A percentile compares a stretch with the other conserved stretches of the same genome.
These are phyloP conservation scores for Jackrogersella multiformis DNA, from an alignment of 495 filamentous ascomycete genomes.

Conservation along the genomic window DNA sequence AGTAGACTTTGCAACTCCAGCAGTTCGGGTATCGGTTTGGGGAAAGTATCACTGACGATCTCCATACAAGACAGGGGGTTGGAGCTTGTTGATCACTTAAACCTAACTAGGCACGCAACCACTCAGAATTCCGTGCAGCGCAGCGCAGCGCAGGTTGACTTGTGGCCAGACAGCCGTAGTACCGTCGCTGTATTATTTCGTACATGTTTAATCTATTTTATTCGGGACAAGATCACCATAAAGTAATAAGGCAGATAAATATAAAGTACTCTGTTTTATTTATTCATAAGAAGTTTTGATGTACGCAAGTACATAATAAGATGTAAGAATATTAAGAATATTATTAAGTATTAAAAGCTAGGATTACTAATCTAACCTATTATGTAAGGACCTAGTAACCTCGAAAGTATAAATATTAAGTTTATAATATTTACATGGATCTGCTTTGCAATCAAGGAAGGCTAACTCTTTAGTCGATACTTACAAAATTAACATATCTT, in stretches of 20 bases:
- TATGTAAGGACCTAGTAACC: too few species aligned
- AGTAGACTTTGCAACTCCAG: constrained; percentile 33
- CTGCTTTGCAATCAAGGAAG: not conserved
- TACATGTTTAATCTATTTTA: constrained; percentile 4
- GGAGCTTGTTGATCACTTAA: constrained; percentile 40
- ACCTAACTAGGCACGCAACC: constrained; percentile 32
- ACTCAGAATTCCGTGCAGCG: constrained; percentile 29
- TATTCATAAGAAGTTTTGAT: too few species aligned
- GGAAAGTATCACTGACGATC: constrained; percentile 42
- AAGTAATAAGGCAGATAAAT: not conserved
- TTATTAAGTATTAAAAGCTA: too few species aligned
- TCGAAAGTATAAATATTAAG: too few species aligned
- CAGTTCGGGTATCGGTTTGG: constrained; percentile 40
- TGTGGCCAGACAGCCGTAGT: constrained; percentile 20
- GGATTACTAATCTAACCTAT: too few species aligned
- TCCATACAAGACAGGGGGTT: constrained; percentile 17
- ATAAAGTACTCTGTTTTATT: not conserved
- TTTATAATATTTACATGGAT: not conserved
- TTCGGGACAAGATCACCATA: constrained; percentile 9
- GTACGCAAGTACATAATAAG: too few species aligned
- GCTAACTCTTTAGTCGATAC: too few species aligned
- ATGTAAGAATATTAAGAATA: too few species aligned
- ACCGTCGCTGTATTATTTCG: not conserved
- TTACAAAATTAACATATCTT: not conserved
- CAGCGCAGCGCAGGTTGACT: not conserved